Evolutionary conservation across 2,329 filamentous ascomycete genomes (phyloP).

Genomic region (Tolypocladium nubicola): DNA sequence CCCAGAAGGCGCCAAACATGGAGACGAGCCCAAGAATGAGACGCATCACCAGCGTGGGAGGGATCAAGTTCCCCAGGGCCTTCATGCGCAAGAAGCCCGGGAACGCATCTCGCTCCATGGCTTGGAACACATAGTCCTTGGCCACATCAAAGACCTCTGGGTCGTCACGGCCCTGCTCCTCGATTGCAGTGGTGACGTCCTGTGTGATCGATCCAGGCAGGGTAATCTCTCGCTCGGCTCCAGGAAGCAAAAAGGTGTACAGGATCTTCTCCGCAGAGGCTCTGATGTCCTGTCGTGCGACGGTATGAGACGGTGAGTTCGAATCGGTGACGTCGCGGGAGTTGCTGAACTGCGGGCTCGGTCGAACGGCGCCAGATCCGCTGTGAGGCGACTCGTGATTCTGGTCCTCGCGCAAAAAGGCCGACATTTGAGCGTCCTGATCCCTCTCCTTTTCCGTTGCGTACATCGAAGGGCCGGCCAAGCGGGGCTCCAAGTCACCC

Average conservation of each 20-base stretch:
- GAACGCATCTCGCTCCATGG: constrained; percentile 99
- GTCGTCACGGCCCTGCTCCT: constrained; percentile 85
- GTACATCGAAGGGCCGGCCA: constrained; percentile 51
- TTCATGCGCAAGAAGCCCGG: constrained; percentile 93
- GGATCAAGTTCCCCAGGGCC: constrained; percentile 90
- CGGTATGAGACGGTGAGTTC: constrained; percentile 72
- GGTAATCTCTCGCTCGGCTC: constrained; percentile 93
- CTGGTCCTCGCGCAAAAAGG: constrained; percentile 65
- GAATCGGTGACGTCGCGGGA: constrained; percentile 59
- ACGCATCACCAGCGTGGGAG: constrained; percentile 76
- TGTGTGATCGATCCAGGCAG: constrained; percentile 79
- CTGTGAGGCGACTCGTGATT: constrained; percentile 45
- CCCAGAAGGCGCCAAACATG: constrained; percentile 91
- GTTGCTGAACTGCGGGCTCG: constrained; percentile 48
- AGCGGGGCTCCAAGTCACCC: constrained; percentile 52
- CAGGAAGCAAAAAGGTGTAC: constrained; percentile 92
- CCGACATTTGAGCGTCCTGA: constrained; percentile 83
- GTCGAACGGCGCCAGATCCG: constrained; percentile 32
- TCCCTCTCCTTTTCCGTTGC: constrained; percentile 62
- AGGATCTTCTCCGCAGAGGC: constrained; percentile 95
- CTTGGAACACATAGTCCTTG: constrained; percentile 99
- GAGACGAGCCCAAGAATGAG: constrained; percentile 71
- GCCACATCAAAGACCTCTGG: constrained; percentile 95
- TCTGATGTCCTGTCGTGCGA: constrained; percentile 81
- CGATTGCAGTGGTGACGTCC: constrained; percentile 78